Conservation (phyloP, 2,329 filamentous ascomycete genomes). For the Colletotrichum chlorophyti region DNA sequence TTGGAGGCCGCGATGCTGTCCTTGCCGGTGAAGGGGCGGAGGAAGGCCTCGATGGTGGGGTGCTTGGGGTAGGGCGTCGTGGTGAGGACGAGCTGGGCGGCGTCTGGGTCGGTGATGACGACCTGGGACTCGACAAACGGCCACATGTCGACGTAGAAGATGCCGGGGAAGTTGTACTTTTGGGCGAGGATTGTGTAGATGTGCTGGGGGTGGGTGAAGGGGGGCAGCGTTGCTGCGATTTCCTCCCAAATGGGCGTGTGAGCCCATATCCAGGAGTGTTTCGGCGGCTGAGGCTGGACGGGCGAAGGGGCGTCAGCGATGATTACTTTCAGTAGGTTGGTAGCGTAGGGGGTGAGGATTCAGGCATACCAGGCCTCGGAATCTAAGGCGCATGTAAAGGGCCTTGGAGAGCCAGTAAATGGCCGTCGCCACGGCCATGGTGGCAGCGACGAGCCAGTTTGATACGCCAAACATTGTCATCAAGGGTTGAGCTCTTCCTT, state of each 20-base stretch:
- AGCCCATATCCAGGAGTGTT: constrained; percentile 32
- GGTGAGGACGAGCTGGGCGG: constrained; percentile 33
- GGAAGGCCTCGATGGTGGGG: constrained; percentile 26
- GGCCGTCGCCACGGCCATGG: constrained; percentile 17
- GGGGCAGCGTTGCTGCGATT: constrained; percentile 27
- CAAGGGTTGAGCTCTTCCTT: not conserved
- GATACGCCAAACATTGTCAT: constrained; percentile 21
- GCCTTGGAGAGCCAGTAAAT: constrained; percentile 24
- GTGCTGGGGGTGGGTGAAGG: constrained; percentile 33
- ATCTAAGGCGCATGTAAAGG: constrained; percentile 12
- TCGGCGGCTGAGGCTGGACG: constrained; percentile 16
- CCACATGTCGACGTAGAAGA: constrained; percentile 41
- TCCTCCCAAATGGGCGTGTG: constrained; percentile 32
- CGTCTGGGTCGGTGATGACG: constrained; percentile 35
- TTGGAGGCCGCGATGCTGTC: constrained; percentile 34
- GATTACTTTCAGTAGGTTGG: too few relatives aligned
- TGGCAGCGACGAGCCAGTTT: constrained; percentile 18
- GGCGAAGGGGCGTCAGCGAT: not conserved
- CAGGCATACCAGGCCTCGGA: constrained; percentile 19
- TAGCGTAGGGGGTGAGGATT: rapidly evolving
- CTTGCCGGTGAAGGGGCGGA: constrained; percentile 33
- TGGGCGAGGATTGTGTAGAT: constrained; percentile 33
- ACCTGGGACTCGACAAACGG: constrained; percentile 37
- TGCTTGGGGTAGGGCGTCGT: constrained; percentile 33
- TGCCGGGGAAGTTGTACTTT: constrained; percentile 34